These are phyloP conservation scores for Solanum hybrid DNA, from an alignment of 305 asterid genomes.

Conservation along the genomic window DNA sequence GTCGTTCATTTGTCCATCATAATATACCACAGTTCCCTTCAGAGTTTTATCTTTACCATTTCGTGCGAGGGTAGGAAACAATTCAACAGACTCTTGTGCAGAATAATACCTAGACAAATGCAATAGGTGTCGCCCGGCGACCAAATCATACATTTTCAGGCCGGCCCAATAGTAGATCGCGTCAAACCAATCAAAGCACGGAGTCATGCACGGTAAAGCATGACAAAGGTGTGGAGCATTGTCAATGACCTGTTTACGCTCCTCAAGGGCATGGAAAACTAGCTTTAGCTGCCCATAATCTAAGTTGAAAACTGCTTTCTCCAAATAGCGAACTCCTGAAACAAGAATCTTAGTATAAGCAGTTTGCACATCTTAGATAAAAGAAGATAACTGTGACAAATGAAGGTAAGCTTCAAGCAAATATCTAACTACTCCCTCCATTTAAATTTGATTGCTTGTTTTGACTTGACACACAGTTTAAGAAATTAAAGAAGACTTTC, in stretches of 20 bases:
- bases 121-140: conserved; percentile 73
- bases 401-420: not conserved
- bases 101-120: conserved; percentile 93
- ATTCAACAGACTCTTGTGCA: conserved; percentile 74
- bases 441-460: not conserved
- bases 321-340: conserved; percentile 97
- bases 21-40: conserved; percentile 97
- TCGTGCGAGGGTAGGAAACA: conserved; percentile 82
- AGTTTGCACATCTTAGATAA: not conserved
- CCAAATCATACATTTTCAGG: conserved; percentile 90
- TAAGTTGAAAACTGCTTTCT: conserved; percentile 86
- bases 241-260: conserved; percentile 86
- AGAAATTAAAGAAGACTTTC: not conserved
- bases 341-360: conserved; percentile 12
- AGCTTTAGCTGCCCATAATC: conserved; percentile 91
- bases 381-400: not conserved
- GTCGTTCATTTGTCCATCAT: conserved; percentile 98
- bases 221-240: conserved; percentile 95
- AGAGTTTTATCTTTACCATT: conserved; percentile 64
- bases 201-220: conserved; percentile 96
- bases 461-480: not conserved
- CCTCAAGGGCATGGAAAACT: conserved; percentile 89
- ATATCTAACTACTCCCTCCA: not conserved
- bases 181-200: conserved; percentile 94
- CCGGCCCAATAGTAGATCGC: conserved; percentile 86